Conservation (phyloP, 2,329 filamentous ascomycete genomes). For the Colletotrichum spaethianum region DNA sequence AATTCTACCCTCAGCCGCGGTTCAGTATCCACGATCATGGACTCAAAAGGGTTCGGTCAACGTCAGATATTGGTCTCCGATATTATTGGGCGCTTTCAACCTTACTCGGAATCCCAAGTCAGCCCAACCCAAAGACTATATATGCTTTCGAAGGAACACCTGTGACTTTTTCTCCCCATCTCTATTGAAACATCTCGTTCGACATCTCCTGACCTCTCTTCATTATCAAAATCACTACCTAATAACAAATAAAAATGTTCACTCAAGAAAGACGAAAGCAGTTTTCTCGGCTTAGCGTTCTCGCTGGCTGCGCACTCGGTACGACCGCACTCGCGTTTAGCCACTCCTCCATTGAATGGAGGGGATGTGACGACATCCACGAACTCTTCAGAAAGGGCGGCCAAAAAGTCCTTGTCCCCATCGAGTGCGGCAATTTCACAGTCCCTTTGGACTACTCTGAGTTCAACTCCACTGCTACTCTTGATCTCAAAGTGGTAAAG, state of each 20-base stretch:
- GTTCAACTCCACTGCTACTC: constrained; percentile 44
- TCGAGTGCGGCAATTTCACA: constrained; percentile 52
- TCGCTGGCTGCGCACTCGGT: background rate
- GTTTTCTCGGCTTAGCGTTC: background rate
- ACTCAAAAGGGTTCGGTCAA: background rate
- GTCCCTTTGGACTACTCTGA: constrained; percentile 59
- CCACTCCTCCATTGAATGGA: background rate
- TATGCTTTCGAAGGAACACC: background rate
- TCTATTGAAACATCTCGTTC: background rate
- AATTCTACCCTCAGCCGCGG: no score
- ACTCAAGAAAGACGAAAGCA: background rate
- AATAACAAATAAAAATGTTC: background rate
- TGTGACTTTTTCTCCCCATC: no score
- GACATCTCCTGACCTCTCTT: background rate
- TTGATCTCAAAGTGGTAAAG: constrained; percentile 51
- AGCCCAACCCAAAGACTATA: background rate
- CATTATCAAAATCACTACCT: no score
- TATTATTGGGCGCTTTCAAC: background rate
- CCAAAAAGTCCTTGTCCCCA: constrained; percentile 26
- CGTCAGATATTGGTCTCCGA: background rate
- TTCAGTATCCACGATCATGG: background rate
- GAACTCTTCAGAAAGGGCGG: background rate
- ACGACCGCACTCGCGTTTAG: background rate
- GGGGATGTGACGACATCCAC: background rate
- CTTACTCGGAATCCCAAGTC: background rate